Percentiles rank a stretch among this genome's conserved stretches.
Conservation (phyloP, 2,329 filamentous ascomycete species). For the Aspergillus pseudonomiae region DNA sequence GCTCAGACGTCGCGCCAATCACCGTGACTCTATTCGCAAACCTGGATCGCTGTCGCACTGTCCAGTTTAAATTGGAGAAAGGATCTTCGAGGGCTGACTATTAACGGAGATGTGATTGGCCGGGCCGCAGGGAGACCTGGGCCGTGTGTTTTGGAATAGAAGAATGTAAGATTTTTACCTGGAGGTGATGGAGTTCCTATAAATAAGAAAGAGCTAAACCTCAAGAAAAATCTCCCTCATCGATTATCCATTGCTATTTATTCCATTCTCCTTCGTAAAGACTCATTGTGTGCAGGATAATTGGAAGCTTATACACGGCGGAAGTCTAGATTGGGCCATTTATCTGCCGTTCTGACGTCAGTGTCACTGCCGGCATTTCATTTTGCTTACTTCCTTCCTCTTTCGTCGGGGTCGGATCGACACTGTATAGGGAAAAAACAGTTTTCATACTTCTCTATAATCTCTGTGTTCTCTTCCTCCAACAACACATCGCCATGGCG, state of each 20-base stretch:
- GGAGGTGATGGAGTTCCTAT: background rate
- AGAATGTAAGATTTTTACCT: background rate
- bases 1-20: constrained; percentile 7
- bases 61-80: background rate
- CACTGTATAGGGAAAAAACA: background rate
- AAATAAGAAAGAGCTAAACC: background rate
- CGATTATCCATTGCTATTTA: background rate
- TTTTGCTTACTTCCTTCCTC: constrained; percentile 6
- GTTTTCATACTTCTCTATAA: background rate
- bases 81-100: constrained; percentile 13
- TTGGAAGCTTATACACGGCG: background rate
- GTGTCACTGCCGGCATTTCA: background rate
- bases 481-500: constrained; percentile 30
- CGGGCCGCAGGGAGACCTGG: background rate
- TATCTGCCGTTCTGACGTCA: constrained; percentile 13
- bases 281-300: background rate
- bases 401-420: background rate
- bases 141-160: background rate
- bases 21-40: background rate
- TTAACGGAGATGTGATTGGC: constrained; percentile 15
- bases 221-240: background rate
- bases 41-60: background rate
- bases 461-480: background rate
- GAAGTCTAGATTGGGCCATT: constrained; percentile 11
- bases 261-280: background rate